These are phyloP conservation scores for Prunus padus DNA, from an alignment of 306 rosid species.

Conservation along the genomic window DNA sequence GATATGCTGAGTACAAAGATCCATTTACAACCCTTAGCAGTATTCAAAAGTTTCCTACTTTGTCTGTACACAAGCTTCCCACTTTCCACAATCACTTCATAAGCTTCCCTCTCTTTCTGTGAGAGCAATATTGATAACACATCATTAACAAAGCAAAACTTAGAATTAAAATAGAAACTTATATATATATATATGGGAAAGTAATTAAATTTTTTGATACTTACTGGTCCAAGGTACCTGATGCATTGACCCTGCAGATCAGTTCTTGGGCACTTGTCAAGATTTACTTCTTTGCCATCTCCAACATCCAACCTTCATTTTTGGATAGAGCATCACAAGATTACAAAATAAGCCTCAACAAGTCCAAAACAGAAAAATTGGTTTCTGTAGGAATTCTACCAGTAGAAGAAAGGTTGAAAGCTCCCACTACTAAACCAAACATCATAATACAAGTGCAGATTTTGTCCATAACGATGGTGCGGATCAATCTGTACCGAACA, in stretches of 20 bases:
- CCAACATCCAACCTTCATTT: slow-evolving; percentile 74
- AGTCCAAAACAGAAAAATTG: neutral
- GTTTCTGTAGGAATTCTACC: slow-evolving; percentile 35
- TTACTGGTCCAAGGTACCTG: slow-evolving; percentile 75
- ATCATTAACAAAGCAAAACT: neutral
- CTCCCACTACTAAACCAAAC: slow-evolving; percentile 68
- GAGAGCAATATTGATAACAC: neutral
- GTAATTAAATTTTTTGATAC: slow-evolving; percentile 6
- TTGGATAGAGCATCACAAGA: slow-evolving; percentile 9
- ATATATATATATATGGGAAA: neutral
- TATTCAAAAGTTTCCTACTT: slow-evolving; percentile 44
- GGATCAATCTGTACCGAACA: slow-evolving; percentile 65
- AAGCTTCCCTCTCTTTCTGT: slow-evolving; percentile 71
- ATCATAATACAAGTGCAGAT: slow-evolving; percentile 59
- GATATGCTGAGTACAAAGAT: slow-evolving; percentile 81
- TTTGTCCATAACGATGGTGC: slow-evolving; percentile 88
- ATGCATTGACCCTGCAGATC: slow-evolving; percentile 60
- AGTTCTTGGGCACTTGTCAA: slow-evolving; percentile 54
- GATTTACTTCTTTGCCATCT: slow-evolving; percentile 73
- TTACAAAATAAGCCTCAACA: neutral
- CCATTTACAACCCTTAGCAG: slow-evolving; percentile 76
- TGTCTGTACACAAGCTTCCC: slow-evolving; percentile 57
- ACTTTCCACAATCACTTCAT: slow-evolving; percentile 49
- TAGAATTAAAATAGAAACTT: neutral
- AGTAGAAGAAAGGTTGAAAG: slow-evolving; percentile 75